phyloP scores from a whole-genome alignment of 345 rosid species.

The Citrus inodora region DNA sequence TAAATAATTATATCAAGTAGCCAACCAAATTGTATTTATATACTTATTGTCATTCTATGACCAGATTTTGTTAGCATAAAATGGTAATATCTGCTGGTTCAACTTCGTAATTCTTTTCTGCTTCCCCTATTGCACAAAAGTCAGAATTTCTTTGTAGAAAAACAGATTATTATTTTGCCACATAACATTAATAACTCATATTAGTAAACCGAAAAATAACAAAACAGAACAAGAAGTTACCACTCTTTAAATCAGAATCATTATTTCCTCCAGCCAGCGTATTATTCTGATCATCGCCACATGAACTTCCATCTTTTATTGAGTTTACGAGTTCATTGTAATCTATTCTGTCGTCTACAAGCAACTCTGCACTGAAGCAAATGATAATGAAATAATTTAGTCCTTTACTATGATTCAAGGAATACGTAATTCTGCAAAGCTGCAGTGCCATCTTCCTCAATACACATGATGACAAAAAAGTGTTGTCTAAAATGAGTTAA shows the following conservation, averaged over 20 bases:
- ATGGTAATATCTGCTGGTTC: background rate
- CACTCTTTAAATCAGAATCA: slow-evolving; percentile 35
- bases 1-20: background rate
- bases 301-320: slow-evolving; percentile 32
- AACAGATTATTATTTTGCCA: background rate
- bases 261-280: slow-evolving; percentile 24
- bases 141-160: background rate
- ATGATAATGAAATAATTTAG: slow-evolving; percentile 1
- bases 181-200: background rate
- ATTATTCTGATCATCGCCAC: slow-evolving; percentile 27
- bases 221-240: slow-evolving; percentile 21
- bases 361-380: slow-evolving; percentile 72
- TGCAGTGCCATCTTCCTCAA: background rate
- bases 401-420: background rate
- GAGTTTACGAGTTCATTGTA: slow-evolving; percentile 81
- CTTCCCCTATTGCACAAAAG: background rate
- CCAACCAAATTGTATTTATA: background rate
- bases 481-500: background rate
- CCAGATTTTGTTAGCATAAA: background rate
- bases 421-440: background rate
- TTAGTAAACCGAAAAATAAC: background rate
- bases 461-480: background rate
- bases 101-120: background rate
- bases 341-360: slow-evolving; percentile 68
- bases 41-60: background rate